These are phyloP conservation scores for Miscanthus lutarioriparius DNA, from an alignment of 176 grass and related monocot species.

Conservation along the genomic window DNA sequence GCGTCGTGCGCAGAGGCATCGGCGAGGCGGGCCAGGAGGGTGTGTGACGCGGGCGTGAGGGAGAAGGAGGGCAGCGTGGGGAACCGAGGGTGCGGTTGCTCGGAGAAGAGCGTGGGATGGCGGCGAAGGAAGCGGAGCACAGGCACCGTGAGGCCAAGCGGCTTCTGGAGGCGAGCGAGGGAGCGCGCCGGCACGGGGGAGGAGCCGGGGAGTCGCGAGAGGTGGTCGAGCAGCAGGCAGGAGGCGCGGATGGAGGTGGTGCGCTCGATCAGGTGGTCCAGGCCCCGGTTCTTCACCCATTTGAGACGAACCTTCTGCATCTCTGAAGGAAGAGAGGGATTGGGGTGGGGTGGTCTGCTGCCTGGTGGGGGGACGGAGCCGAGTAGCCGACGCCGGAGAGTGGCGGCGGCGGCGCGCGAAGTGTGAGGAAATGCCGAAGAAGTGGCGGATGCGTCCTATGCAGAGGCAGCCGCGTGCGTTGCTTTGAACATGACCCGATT, in stretches of 20 bases:
- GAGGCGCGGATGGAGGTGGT: slow-evolving; percentile 80
- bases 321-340: neutral
- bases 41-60: slow-evolving; percentile 60
- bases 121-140: slow-evolving; percentile 95
- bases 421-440: slow-evolving; percentile 36
- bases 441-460: neutral
- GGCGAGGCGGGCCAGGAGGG: slow-evolving; percentile 51
- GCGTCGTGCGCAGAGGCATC: slow-evolving; percentile 48
- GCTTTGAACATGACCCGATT: neutral
- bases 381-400: neutral
- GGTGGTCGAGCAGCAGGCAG: slow-evolving; percentile 78
- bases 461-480: neutral
- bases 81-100: slow-evolving; percentile 69
- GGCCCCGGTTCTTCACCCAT: slow-evolving; percentile 92
- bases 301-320: slow-evolving; percentile 93
- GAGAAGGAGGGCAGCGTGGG: slow-evolving; percentile 76
- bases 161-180: slow-evolving; percentile 74
- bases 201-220: slow-evolving; percentile 47
- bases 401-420: neutral
- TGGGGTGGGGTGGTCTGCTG: neutral
- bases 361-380: neutral
- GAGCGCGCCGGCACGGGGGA: slow-evolving; percentile 57
- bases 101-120: slow-evolving; percentile 76
- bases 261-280: slow-evolving; percentile 89
- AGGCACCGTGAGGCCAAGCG: slow-evolving; percentile 72